Evolutionary conservation across 169 alveolate genomes (phyloP), one percentile per base, ranked within the genome.

Genomic region (Plasmodium adleri): DNA sequence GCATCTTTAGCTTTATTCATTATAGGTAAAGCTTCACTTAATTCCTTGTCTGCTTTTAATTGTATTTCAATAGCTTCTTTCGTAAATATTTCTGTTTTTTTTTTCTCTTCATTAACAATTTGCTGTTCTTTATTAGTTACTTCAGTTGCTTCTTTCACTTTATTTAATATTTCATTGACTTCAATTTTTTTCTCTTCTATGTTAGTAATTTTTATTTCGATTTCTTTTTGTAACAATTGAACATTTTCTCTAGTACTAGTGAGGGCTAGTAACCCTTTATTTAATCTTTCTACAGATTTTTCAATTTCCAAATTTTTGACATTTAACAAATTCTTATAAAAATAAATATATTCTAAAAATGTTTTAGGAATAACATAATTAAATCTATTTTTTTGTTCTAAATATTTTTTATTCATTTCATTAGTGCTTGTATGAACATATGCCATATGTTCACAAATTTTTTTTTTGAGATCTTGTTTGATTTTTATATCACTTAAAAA

Each of bases 311-410:
- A 94, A 58, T 96, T 91, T 94, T 97, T 97, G 76, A 95, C 95
- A 6, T 92, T 88, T 22, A 97, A 93, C 80, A 97, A 93, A 89
- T 93, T 93, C 89, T 96, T 97, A 94, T 97, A 98, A 95, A 97
- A 98, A 22, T 95, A 97, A 62, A 97, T 97, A 74, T 97, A 94
- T 93, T 97, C 99, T 76, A 98, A 91, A 94, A 97, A 97, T 5
- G 98, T 96, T 91, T 98, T 98, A 9, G 99, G 99, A 3, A 99
- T 98, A n/a, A 99, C 97, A 93, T 98, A 98, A 95, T 98, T 98
- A 93, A 95, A 92, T 76, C 99, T 92, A 85, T 98, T 93, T 92
- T 97, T 99, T 83, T 93, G 92, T 86, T 94, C 93, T 70, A 97
- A 85, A 95, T 94, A 97, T 22, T 92, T 88, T 74, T 93, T 91